Base-by-base conservation (phyloP, 2,329 filamentous ascomycete genomes). In the Phialemoniopsis sp. region DNA sequence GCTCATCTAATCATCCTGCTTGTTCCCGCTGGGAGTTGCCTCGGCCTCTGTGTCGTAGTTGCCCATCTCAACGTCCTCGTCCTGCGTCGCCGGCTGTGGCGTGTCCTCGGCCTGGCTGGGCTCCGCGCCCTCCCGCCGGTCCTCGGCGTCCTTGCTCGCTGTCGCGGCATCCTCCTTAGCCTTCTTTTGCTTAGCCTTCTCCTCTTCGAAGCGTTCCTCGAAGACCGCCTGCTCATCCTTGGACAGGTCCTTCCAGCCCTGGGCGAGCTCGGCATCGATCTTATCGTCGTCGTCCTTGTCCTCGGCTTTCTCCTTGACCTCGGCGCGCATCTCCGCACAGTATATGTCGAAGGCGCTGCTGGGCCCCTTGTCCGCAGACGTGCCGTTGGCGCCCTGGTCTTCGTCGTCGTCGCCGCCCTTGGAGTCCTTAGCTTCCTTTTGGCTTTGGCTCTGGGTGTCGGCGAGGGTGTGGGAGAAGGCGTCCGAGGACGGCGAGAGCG, bases 181-280 rank as follows among this genome's bases (percentile, higher is more conserved):
- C 54, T 67, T 63, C 46, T 68, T 61, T 55, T 67, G 67, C 46
- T 64, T 57, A 31, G 42, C 56, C 31, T 65, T 49, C 38, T 62
- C 63, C 36, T 62, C 50, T 39, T 68, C 63, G 37, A 64, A 66
- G 16, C 63, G 65, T 5, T 58, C 48, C 44, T 72, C 63, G 39
- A 68, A 78, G 37, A 69, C 66, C 18, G 75, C 71, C 52, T 68
- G 72, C 36, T 72, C 64, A 16, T 57, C 59, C 33, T 72, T 65
- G 4, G 70, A 56, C 13, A 80, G 62, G 15, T 73, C 68, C 42
- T 76, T 72, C 76, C 77, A 81, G 32, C 63, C 62, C 12, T 66
- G 67, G n/a, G 65, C 60, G 8, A 80, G 64, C 59, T 78, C 74
- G 37, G 75, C 72, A n/a, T 78, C 73, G 12, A 76, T 54, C 18